A percentile compares a stretch with the other conserved stretches of the same genome.
These are phyloP conservation scores for Clitoria ternatea DNA, from an alignment of 306 rosid genomes.

Conservation along the genomic window DNA sequence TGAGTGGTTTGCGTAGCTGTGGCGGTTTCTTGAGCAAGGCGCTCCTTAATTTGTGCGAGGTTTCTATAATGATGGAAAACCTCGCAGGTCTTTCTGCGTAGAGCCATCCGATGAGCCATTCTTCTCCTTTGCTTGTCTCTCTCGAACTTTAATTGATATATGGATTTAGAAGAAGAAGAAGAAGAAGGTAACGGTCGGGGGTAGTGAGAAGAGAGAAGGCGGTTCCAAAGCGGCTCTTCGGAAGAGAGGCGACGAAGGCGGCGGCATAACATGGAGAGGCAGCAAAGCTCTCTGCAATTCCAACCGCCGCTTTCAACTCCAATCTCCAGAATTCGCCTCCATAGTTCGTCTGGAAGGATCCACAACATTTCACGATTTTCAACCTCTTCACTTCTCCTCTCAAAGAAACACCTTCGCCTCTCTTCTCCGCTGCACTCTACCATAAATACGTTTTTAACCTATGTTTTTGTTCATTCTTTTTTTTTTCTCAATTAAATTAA, in stretches of 20 bases:
- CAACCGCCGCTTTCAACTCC: slow-evolving; percentile 38
- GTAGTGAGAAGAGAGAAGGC: slow-evolving; percentile 57
- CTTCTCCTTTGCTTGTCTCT: slow-evolving; percentile 53
- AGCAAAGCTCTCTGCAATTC: slow-evolving; percentile 63
- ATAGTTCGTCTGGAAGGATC: slow-evolving; percentile 67
- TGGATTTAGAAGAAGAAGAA: slow-evolving; percentile 31
- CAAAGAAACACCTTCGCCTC: too few species aligned
- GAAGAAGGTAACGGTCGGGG: slow-evolving; percentile 11
- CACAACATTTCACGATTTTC: slow-evolving; percentile 20
- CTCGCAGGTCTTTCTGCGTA: slow-evolving; percentile 71
- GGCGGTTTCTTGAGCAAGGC: slow-evolving; percentile 37
- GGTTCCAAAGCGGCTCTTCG: slow-evolving; percentile 57
- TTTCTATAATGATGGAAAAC: slow-evolving; percentile 53
- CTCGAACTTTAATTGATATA: slow-evolving; percentile 59
- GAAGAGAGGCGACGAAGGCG: slow-evolving; percentile 56
- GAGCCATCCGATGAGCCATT: slow-evolving; percentile 50
- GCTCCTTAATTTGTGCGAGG: slow-evolving; percentile 36
- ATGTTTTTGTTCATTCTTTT: too few species aligned
- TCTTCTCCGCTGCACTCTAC: too few species aligned
- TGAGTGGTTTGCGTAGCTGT: slow-evolving; percentile 26
- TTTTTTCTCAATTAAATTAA: too few species aligned
- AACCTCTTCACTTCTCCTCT: background rate
- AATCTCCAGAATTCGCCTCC: slow-evolving; percentile 60
- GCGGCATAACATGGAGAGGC: slow-evolving; percentile 59
- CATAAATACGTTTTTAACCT: too few species aligned